These are phyloP conservation scores for Paramecium primaurelia DNA, from an alignment of 73 alveolate genomes.

Conservation along the genomic window DNA sequence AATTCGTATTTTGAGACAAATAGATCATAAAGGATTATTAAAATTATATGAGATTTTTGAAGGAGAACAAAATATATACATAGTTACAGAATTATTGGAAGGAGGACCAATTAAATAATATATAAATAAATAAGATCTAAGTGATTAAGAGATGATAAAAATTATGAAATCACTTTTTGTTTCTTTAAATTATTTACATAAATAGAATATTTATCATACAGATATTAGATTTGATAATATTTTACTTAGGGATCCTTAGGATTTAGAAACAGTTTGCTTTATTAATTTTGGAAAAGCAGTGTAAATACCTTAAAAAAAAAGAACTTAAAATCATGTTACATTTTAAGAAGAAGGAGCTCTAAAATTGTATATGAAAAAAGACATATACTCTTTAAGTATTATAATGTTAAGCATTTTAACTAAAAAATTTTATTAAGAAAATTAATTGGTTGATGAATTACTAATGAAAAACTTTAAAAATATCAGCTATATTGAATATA, in stretches of 20 bases:
- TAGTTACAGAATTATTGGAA: not conserved
- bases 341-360: not conserved
- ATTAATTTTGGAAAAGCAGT: not conserved
- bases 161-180: not conserved
- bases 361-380: not conserved
- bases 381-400: not conserved
- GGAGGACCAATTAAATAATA: not conserved
- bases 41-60: constrained; percentile 32
- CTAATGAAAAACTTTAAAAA: not conserved
- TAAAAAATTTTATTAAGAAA: not conserved
- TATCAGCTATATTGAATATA: not conserved
- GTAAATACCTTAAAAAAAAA: not conserved
- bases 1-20: constrained; percentile 19
- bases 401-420: not conserved
- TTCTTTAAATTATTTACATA: constrained; percentile 26
- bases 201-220: constrained; percentile 22
- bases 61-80: not conserved
- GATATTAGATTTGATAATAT: constrained; percentile 46
- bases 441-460: not conserved
- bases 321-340: not conserved
- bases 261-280: not conserved
- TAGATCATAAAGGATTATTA: constrained; percentile 1
- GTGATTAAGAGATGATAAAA: constrained; percentile 37
- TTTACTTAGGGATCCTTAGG: not conserved
- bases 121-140: not conserved